Evolutionary conservation across 192 early-diverging fungal genomes (phyloP).

Genomic region (Backusella mclennaniae): DNA sequence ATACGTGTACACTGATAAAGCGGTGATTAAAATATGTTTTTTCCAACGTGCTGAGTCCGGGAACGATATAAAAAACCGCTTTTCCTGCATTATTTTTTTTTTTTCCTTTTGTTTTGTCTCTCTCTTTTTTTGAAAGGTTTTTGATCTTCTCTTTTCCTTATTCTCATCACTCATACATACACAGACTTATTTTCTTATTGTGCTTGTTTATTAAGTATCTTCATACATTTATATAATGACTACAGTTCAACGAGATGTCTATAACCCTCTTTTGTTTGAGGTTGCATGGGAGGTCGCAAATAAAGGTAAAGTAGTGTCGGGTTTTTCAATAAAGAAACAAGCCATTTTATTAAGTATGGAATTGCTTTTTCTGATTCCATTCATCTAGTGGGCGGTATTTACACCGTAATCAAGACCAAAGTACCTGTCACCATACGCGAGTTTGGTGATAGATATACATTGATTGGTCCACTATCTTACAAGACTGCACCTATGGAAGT

Average conservation of each 20-base stretch:
- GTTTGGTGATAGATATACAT: slow-evolving; percentile 90
- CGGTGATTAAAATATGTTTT: background rate
- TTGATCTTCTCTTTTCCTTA: background rate
- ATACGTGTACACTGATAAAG: background rate
- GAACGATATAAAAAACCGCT: background rate
- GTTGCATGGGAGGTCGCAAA: slow-evolving; percentile 98
- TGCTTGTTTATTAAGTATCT: background rate
- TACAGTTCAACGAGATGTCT: slow-evolving; percentile 22
- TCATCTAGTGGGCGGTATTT: slow-evolving; percentile 88
- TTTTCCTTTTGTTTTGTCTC: background rate
- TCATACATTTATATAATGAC: background rate
- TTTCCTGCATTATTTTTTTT: background rate
- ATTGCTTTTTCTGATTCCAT: background rate
- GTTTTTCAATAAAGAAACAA: background rate
- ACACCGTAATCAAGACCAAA: slow-evolving; percentile 98
- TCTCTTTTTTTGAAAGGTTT: background rate
- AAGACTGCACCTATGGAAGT: slow-evolving; percentile 92
- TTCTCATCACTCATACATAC: background rate
- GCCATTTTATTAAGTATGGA: background rate
- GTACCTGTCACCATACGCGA: slow-evolving; percentile 93
- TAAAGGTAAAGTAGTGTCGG: slow-evolving; percentile 63
- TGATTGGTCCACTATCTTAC: slow-evolving; percentile 89
- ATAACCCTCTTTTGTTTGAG: slow-evolving; percentile 74
- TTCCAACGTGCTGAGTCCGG: background rate
- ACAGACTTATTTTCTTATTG: background rate